A percentile compares a stretch with the other conserved stretches of the same genome.
phyloP scores from a whole-genome alignment of 108 stramenopile genomes.

The Skeletonema grethae region DNA sequence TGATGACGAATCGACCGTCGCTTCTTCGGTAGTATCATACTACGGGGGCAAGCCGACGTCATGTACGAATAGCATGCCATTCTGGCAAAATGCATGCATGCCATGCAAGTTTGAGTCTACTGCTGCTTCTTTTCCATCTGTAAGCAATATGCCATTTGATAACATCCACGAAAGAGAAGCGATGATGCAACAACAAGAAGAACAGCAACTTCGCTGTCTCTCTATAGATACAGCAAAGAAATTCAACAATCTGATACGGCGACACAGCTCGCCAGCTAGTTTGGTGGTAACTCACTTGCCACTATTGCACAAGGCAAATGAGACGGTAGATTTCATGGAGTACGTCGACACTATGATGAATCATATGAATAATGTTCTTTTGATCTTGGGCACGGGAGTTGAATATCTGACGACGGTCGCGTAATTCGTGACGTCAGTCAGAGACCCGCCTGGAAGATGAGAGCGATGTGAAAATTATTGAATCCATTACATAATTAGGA shows the following conservation, averaged over 20 bases:
- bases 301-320: slow-evolving; percentile 42
- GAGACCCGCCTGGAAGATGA: too few species aligned
- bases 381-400: slow-evolving; percentile 70
- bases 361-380: slow-evolving; percentile 52
- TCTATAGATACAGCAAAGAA: slow-evolving; percentile 27
- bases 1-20: not conserved
- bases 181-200: not conserved
- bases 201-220: not conserved
- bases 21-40: not conserved
- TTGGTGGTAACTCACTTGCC: slow-evolving; percentile 82
- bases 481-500: too few species aligned
- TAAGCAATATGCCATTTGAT: slow-evolving; percentile 37
- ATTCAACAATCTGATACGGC: slow-evolving; percentile 59
- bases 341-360: slow-evolving; percentile 58
- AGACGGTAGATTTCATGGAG: slow-evolving; percentile 53
- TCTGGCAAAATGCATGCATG: not conserved
- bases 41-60: not conserved
- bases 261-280: slow-evolving; percentile 51
- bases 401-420: slow-evolving; percentile 35
- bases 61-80: not conserved
- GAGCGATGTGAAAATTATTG: too few species aligned
- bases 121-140: slow-evolving; percentile 30
- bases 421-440: not conserved
- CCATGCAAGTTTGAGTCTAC: not conserved
- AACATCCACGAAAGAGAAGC: not conserved